Evolutionary conservation across 225 moss, liverwort and hornwort species (phyloP).

Genomic region (Rhytidiadelphus loreus): DNA sequence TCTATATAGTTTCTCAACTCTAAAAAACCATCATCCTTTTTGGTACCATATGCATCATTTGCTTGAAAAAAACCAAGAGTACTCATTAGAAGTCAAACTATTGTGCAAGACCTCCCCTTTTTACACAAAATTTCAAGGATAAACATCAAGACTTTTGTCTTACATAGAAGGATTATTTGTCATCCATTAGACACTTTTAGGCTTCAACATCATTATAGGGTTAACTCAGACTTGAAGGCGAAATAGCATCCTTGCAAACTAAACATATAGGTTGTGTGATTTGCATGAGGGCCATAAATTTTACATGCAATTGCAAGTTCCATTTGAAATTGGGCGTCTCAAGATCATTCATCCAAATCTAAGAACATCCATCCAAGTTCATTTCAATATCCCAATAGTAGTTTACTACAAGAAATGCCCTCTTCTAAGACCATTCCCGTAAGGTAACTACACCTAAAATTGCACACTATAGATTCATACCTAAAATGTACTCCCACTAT

Average conservation of each 20-base stretch:
- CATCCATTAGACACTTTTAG: neutral
- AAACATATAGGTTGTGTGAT: neutral
- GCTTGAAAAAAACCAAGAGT: neutral
- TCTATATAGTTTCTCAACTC: neutral
- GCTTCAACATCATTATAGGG: accelerated
- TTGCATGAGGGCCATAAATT: accelerated
- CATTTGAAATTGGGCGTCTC: accelerated
- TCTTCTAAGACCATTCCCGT: neutral
- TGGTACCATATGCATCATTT: accelerated
- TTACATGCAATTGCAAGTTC: neutral
- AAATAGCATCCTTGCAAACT: neutral
- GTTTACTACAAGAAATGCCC: neutral
- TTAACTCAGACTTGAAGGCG: neutral
- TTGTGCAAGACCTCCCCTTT: neutral
- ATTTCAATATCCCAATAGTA: neutral
- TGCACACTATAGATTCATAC: too few species aligned
- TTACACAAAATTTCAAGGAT: neutral
- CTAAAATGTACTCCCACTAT: too few species aligned
- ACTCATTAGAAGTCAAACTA: neutral
- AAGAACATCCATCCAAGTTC: neutral
- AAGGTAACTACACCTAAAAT: too few species aligned
- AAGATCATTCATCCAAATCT: neutral
- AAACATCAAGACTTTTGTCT: neutral
- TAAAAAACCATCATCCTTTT: accelerated
- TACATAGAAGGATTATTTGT: neutral